phyloP scores from a whole-genome alignment of 164 flowering plant genomes.

The Vitis vinifera region ASM3070453v1 NC_081819.1:23242001-23242500 shows the following conservation, averaged over 20 bases:
- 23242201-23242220: neutral
- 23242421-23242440: conserved; percentile 99
- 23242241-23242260: conserved; percentile 80
- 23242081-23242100: too few species aligned
- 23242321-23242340: conserved; percentile 86
- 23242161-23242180: neutral
- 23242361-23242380: conserved; percentile 81
- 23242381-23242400: conserved; percentile 86
- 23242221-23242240: neutral
- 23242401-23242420: conserved; percentile 99
- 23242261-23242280: conserved; percentile 99
- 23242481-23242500: conserved; percentile 1
- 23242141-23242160: neutral
- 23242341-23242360: conserved; percentile 81
- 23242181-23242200: neutral
- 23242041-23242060: too few species aligned
- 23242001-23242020: too few species aligned
- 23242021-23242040: too few species aligned
- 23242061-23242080: too few species aligned
- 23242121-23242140: neutral
- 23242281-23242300: conserved; percentile 88
- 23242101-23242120: neutral
- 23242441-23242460: conserved; percentile 99
- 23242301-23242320: conserved; percentile 69
- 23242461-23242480: conserved; percentile 56